These are phyloP conservation scores for Mycena galericulata DNA, from an alignment of 768 basidiomycete species.

Conservation along the genomic window DNA sequence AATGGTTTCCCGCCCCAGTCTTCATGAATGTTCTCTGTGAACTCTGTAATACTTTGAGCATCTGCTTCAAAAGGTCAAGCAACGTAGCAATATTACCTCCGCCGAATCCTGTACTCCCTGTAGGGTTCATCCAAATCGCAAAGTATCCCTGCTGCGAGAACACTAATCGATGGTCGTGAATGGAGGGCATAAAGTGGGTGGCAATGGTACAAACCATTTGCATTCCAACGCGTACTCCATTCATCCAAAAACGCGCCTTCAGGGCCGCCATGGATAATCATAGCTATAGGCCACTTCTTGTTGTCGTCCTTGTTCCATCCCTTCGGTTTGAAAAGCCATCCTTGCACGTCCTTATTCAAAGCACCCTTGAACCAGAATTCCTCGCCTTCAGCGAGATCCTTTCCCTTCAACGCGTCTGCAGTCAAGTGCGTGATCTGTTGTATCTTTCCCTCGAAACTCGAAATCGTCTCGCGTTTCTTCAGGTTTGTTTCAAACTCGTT, in stretches of 20 bases:
- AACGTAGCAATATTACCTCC: slow-evolving; percentile 65
- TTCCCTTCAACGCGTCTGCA: slow-evolving; percentile 63
- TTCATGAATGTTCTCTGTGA: slow-evolving; percentile 67
- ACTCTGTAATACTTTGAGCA: background rate
- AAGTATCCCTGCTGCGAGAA: slow-evolving; percentile 93
- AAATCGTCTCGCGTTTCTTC: slow-evolving; percentile 42
- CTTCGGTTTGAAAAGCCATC: slow-evolving; percentile 85
- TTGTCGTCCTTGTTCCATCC: slow-evolving; percentile 75
- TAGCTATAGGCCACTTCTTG: slow-evolving; percentile 83
- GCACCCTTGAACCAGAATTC: slow-evolving; percentile 94
- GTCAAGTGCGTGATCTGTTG: slow-evolving; percentile 77
- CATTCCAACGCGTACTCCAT: slow-evolving; percentile 87
- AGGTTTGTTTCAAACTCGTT: slow-evolving; percentile 57
- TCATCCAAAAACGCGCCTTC: slow-evolving; percentile 91
- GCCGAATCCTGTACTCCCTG: slow-evolving; percentile 93
- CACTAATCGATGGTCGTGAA: slow-evolving; percentile 50
- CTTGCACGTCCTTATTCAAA: slow-evolving; percentile 79
- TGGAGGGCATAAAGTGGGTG: background rate
- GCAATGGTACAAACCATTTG: slow-evolving; percentile 64
- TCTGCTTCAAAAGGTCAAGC: background rate
- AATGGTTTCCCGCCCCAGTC: slow-evolving; percentile 93
- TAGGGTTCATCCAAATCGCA: slow-evolving; percentile 89
- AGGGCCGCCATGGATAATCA: slow-evolving; percentile 89
- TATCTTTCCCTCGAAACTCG: slow-evolving; percentile 50
- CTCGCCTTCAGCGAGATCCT: slow-evolving; percentile 72